phyloP scores from a whole-genome alignment of 1,284 basidiomycete species.

The Heterobasidion occidentale region DNA sequence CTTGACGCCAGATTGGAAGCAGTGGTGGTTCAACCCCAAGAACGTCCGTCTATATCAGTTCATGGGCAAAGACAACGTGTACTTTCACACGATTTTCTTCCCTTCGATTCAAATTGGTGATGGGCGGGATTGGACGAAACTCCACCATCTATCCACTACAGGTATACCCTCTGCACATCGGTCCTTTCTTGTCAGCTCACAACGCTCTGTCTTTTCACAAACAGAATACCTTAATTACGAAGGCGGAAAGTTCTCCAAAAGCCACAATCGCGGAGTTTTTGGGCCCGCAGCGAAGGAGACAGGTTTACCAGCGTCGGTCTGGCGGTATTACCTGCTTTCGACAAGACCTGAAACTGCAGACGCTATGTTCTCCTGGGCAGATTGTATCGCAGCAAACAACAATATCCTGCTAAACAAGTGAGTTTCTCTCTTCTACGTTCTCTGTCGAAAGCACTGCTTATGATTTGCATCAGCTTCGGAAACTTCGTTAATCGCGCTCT shows the following conservation, averaged over 20 bases:
- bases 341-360: conserved; percentile 93
- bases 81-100: conserved; percentile 98
- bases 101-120: conserved; percentile 89
- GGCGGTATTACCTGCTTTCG: conserved; percentile 95
- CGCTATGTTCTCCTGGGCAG: conserved; percentile 95
- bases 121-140: conserved; percentile 87
- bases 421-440: conserved; percentile 11
- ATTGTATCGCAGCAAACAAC: conserved; percentile 94
- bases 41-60: conserved; percentile 95
- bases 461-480: conserved; percentile 57
- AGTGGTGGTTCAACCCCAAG: conserved; percentile 96
- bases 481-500: conserved; percentile 97
- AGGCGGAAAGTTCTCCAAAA: conserved; percentile 98
- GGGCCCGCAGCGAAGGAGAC: conserved; percentile 93
- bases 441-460: neutral
- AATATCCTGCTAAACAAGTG: conserved; percentile 92
- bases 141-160: conserved; percentile 94
- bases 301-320: conserved; percentile 88
- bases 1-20: conserved; percentile 91
- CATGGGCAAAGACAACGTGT: conserved; percentile 98
- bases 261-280: conserved; percentile 94
- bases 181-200: neutral
- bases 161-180: conserved; percentile 35
- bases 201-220: neutral
- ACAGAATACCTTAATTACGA: conserved; percentile 98